A percentile compares a stretch with the other conserved stretches of the same genome.
These are phyloP conservation scores for Phytopythium vexans DNA, from an alignment of 352 stramenopile species.

Conservation along the genomic window DNA sequence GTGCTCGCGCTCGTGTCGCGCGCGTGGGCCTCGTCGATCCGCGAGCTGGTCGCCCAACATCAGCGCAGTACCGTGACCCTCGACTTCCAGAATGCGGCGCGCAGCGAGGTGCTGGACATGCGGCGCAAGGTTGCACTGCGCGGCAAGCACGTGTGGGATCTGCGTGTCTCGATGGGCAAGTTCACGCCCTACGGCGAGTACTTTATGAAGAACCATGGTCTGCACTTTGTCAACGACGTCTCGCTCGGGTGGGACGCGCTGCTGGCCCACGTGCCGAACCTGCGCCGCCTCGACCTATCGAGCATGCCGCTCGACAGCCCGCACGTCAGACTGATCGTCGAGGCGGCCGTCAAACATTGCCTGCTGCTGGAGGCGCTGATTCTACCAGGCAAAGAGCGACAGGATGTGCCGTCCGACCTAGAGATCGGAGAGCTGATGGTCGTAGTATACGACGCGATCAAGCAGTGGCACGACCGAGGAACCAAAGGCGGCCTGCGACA, in stretches of 20 bases:
- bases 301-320: slow-evolving; percentile 24
- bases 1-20: slow-evolving; percentile 29
- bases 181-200: slow-evolving; percentile 15
- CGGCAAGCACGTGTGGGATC: slow-evolving; percentile 18
- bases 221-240: slow-evolving; percentile 19
- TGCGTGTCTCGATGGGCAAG: slow-evolving; percentile 24
- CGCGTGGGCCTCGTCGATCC: slow-evolving; percentile 26
- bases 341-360: slow-evolving; percentile 24
- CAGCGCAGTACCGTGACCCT: slow-evolving; percentile 26
- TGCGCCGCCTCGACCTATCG: slow-evolving; percentile 25
- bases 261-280: slow-evolving; percentile 14
- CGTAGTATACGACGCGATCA: slow-evolving; percentile 21
- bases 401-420: slow-evolving; percentile 10
- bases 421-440: slow-evolving; percentile 19
- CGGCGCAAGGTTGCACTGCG: slow-evolving; percentile 16
- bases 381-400: slow-evolving; percentile 22
- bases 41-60: slow-evolving; percentile 22
- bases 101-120: slow-evolving; percentile 20
- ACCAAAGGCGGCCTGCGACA: slow-evolving; percentile 31
- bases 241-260: slow-evolving; percentile 21
- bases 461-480: slow-evolving; percentile 26
- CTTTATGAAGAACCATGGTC: slow-evolving; percentile 15
- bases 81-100: slow-evolving; percentile 22
- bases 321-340: slow-evolving; percentile 18
- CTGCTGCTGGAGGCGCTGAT: slow-evolving; percentile 25